phyloP scores from a whole-genome alignment of 2,329 filamentous ascomycete genomes.

The Didymella lethalis region DNA sequence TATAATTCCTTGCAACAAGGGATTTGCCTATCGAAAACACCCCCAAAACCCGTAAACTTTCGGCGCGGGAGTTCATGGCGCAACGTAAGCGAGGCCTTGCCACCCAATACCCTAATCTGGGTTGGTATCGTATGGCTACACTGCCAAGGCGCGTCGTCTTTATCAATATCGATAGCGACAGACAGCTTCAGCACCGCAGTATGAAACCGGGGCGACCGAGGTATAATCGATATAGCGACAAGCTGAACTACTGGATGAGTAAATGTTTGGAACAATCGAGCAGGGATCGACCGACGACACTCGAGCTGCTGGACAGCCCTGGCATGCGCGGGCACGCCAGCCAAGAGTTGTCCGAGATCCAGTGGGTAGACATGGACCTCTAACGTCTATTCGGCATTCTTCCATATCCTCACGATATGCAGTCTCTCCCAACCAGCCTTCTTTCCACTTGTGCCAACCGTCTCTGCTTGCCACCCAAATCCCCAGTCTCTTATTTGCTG shows the following conservation, averaged over 20 bases:
- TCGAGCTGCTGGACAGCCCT: constrained; percentile 14
- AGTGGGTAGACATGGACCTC: constrained; percentile 32
- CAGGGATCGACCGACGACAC: constrained; percentile 20
- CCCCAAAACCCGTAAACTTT: background rate
- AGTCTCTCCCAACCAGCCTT: constrained; percentile 94
- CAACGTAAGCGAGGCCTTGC: constrained; percentile 1
- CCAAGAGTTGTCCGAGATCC: constrained; percentile 24
- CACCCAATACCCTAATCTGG: too few species aligned
- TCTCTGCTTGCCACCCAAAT: constrained; percentile 75
- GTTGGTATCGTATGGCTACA: constrained; percentile 28
- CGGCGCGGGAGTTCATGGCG: background rate
- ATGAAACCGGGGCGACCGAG: background rate
- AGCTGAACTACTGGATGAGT: constrained; percentile 40
- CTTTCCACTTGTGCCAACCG: constrained; percentile 82
- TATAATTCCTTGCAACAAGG: constrained; percentile 41
- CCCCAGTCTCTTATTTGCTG: constrained; percentile 65
- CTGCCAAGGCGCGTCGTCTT: constrained; percentile 31
- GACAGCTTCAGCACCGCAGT: constrained; percentile 22
- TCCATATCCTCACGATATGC: constrained; percentile 87
- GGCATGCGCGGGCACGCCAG: constrained; percentile 26
- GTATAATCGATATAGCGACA: constrained; percentile 33
- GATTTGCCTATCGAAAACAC: constrained; percentile 25
- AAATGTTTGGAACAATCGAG: constrained; percentile 22
- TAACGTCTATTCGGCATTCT: constrained; percentile 38
- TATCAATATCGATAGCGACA: constrained; percentile 32